Evolutionary conservation across 768 basidiomycete genomes (phyloP), one percentile per base, ranked within the genome.

Genomic region (Amyloporia xantha): DNA sequence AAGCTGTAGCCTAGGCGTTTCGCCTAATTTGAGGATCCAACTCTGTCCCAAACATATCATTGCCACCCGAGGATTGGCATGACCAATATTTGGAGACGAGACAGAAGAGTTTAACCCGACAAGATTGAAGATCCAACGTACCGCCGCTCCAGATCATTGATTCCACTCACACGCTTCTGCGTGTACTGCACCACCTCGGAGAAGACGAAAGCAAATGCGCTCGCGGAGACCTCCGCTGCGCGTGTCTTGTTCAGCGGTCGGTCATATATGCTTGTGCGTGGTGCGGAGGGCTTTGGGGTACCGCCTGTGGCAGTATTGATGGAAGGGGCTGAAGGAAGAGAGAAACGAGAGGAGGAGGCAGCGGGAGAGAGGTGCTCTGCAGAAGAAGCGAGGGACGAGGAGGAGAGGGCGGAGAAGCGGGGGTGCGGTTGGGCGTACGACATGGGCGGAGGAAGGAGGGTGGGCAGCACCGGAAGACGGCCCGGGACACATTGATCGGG

Each of bases 101-200:
- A n/a, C n/a, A n/a, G n/a, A n/a, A n/a, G n/a, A n/a, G n/a, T n/a
- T n/a, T n/a, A n/a, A n/a, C n/a, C n/a, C n/a, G n/a, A n/a, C n/a
- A n/a, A n/a, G n/a, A n/a, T n/a, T n/a, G n/a, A n/a, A n/a, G n/a
- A 11, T n/a, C n/a, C n/a, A n/a, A 63, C 78, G 49, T 46, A 92
- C 94, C 90, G 83, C 58, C 87, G 79, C 68, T 99, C 96, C 53
- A 99, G 75, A 66, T 98, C 96, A 64, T 90, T 87, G 54, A 99
- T 93, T 5, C 94, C 95, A 58, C 79, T 81, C 44, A 97, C 95
- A 45, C 92, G 81, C 61, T 91, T 93, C 70, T 98, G 96, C 1
- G 91, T 95, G 68, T 98, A 98, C 65, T 93, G 86, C 1, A 99
- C 85, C 11, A 93, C 74, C 68, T 98, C 94, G 3, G 88, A 87